Conservation (phyloP, 352 stramenopile genomes). For the Phytophthora pluvialis region DNA sequence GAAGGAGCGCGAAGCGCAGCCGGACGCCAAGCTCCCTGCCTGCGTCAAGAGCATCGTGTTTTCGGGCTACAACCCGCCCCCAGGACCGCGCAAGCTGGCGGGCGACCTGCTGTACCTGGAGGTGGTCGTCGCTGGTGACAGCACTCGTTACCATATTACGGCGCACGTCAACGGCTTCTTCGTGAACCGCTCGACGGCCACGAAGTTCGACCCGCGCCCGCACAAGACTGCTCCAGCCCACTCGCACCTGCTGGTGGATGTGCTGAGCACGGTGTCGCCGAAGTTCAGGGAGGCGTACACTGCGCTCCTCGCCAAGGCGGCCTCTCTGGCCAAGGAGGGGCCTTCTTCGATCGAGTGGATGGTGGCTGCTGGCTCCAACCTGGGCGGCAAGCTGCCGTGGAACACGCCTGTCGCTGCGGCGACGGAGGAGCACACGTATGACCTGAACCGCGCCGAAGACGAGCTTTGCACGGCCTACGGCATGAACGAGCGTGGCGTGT, state of each 20-base stretch:
- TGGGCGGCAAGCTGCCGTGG: constrained; percentile 83
- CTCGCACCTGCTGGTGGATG: constrained; percentile 82
- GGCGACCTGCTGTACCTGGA: constrained; percentile 96
- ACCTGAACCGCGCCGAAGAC: constrained; percentile 90
- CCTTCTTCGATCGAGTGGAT: constrained; percentile 88
- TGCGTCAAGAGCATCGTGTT: constrained; percentile 93
- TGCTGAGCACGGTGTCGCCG: constrained; percentile 72
- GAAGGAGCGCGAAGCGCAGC: constrained; percentile 43
- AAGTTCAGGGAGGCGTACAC: constrained; percentile 79
- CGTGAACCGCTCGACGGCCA: constrained; percentile 87
- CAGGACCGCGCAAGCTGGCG: constrained; percentile 88
- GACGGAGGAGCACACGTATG: constrained; percentile 65
- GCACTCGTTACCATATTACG: constrained; percentile 84
- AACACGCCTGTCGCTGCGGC: constrained; percentile 56
- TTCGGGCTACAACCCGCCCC: constrained; percentile 96
- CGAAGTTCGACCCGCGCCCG: constrained; percentile 86
- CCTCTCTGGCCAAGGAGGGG: constrained; percentile 73
- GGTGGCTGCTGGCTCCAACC: constrained; percentile 77
- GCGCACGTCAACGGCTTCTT: constrained; percentile 94
- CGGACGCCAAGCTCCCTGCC: constrained; percentile 69
- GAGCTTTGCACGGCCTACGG: constrained; percentile 90
- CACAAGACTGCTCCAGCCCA: constrained; percentile 41
- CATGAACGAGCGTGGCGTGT: constrained; percentile 92
- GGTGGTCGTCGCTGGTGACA: constrained; percentile 73
- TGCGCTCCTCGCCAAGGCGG: constrained; percentile 81